Conservation (phyloP, 73 alveolate species). For the Paramecium primaurelia region DNA sequence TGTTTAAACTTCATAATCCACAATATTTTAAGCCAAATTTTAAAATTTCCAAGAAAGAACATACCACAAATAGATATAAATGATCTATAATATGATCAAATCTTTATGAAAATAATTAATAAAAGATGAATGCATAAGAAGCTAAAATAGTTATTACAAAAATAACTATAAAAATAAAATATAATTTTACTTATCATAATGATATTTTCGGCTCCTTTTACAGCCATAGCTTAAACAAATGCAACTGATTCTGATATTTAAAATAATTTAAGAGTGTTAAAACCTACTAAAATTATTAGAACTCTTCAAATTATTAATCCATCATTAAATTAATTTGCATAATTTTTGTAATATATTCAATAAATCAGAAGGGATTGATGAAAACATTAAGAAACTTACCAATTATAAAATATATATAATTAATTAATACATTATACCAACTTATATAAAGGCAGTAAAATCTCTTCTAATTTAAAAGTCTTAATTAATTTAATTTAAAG, state of each 20-base stretch:
- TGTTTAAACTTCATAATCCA: background rate
- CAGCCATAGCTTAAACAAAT: constrained; percentile 44
- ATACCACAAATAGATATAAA: background rate
- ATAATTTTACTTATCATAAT: constrained; percentile 14
- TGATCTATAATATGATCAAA: background rate
- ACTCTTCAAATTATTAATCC: constrained; percentile 1
- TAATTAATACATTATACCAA: background rate
- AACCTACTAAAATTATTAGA: constrained; percentile 2
- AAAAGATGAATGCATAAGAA: background rate
- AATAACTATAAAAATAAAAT: background rate
- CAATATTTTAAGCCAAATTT: background rate
- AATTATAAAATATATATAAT: background rate
- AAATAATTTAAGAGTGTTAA: constrained; percentile 28
- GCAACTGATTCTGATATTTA: constrained; percentile 34
- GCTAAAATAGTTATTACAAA: background rate
- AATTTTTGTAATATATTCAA: background rate
- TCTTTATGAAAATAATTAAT: background rate
- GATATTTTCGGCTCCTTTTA: constrained; percentile 14
- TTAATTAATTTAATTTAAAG: background rate
- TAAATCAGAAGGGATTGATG: background rate
- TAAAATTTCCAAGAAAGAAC: constrained; percentile 27
- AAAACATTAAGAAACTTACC: background rate
- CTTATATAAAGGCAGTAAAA: background rate
- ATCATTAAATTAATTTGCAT: background rate
- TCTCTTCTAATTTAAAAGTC: background rate